Evolutionary conservation across 768 basidiomycete genomes (phyloP).

Genomic region (Leucosporidium scottii): DNA sequence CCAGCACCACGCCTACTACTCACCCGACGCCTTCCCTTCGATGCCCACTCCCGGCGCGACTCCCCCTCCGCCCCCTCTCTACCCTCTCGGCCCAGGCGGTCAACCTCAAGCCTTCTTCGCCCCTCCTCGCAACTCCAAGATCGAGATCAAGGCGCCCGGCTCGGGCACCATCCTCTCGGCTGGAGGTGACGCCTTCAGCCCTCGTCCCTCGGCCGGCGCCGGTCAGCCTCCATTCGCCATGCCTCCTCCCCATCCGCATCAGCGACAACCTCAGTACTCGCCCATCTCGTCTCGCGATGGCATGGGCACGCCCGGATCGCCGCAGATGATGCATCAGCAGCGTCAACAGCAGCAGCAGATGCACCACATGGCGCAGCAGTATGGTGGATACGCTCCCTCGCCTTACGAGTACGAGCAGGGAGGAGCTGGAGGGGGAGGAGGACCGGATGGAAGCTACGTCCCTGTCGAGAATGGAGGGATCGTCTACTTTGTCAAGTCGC

Average conservation of each 20-base stretch:
- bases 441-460: too few species aligned
- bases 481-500: too few species aligned
- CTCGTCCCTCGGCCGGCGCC: background rate
- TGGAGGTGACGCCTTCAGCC: background rate
- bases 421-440: too few species aligned
- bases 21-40: conserved; percentile 7
- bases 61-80: conserved; percentile 13
- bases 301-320: background rate
- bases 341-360: too few species aligned
- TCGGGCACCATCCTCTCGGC: background rate
- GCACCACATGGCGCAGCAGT: too few species aligned
- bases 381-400: too few species aligned
- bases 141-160: conserved; percentile 29
- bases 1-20: conserved; percentile 13
- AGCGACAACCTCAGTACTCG: background rate
- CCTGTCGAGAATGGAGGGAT: too few species aligned
- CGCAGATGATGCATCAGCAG: background rate
- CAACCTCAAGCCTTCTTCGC: conserved; percentile 24
- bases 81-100: background rate
- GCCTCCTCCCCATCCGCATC: background rate
- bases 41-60: conserved; percentile 19
- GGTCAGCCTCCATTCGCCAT: background rate
- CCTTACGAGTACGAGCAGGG: too few species aligned
- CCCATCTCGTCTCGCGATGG: background rate
- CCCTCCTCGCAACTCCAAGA: conserved; percentile 16